Evolutionary conservation across 2,329 filamentous ascomycete genomes (phyloP), one percentile per base, ranked within the genome.

Genomic region (Uncinocarpus reesii): DNA sequence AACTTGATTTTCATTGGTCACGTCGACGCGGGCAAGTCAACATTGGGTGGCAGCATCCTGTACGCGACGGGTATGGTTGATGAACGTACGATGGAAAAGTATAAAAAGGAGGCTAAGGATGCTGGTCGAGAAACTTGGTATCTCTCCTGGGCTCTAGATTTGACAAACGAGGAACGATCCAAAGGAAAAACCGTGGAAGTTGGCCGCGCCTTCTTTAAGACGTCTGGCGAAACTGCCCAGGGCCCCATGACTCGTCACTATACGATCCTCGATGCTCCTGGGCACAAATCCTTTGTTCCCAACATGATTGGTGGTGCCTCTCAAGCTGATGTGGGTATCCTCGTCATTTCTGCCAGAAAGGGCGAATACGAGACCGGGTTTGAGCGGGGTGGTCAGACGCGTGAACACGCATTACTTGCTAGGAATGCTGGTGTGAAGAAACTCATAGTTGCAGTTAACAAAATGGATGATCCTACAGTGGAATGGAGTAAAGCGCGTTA

Each of bases 161-260:
- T 96, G 66, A 98, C 88, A 57, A 95, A 90, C 69, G 93, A 98
- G 68, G 92, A 98, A 66, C 80, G 93, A 62, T 75, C 86, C 45
- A 94, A 96, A 76, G 92, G 92, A 57, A 98, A 96, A 75, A 98
- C 92, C 4, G 89, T 98, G 55, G 92, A 98, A 69, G 90, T 96
- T 56, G 92, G 92, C 21, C 81, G 90, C 62, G 92, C 86, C 10
- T 95, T 86, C 69, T 95, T 98, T 69, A 92, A 96, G 73, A 95
- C 92, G 20, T 56, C 54, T 15, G 56, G 66, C 13, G 57, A 63
- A 16, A 56, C 58, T 4, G 58, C 63, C 5, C 63, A 68, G 18
- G 66, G 66, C 16, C 57, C 62, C 2, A 86, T 96, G 53, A 95
- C 92, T 74, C 84, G 92, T 57, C 78, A 86, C 60, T 98, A 98